A percentile compares a stretch with the other conserved stretches of the same genome.
phyloP scores from a whole-genome alignment of 2,329 filamentous ascomycete species.

The Xylariaceae sp. region DNA sequence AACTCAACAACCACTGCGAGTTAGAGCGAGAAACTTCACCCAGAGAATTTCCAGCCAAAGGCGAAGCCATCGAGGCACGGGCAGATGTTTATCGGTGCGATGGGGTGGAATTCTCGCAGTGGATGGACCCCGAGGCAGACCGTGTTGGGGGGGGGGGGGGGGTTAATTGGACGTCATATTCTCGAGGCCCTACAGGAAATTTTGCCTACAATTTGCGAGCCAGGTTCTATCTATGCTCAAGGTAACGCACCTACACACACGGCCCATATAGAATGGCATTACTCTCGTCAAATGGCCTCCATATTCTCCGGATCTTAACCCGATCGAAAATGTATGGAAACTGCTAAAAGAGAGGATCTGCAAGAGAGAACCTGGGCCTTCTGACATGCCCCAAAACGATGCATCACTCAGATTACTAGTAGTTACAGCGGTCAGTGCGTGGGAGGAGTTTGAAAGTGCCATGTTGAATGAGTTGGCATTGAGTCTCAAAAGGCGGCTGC shows the following conservation, averaged over 20 bases:
- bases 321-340: no score
- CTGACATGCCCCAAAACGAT: no score
- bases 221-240: slow-evolving; percentile 1
- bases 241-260: slow-evolving; percentile 3
- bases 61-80: not conserved
- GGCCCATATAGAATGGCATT: not conserved
- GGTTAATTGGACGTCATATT: not conserved
- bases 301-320: no score
- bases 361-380: no score
- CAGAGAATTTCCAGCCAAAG: not conserved
- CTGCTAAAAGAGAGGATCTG: no score
- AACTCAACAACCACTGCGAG: not conserved
- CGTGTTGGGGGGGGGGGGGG: not conserved
- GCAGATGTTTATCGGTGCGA: not conserved
- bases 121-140: not conserved
- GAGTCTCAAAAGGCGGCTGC: no score
- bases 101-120: not conserved
- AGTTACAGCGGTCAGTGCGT: no score
- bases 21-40: not conserved
- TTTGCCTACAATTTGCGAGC: not conserved
- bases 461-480: no score
- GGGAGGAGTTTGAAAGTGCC: no score
- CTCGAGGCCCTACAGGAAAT: not conserved
- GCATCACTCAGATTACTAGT: no score
- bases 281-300: no score